Evolutionary conservation across 495 filamentous ascomycete genomes (phyloP), one percentile per base, ranked within the genome.

Genomic region (Aspergillus kassunensis): DNA sequence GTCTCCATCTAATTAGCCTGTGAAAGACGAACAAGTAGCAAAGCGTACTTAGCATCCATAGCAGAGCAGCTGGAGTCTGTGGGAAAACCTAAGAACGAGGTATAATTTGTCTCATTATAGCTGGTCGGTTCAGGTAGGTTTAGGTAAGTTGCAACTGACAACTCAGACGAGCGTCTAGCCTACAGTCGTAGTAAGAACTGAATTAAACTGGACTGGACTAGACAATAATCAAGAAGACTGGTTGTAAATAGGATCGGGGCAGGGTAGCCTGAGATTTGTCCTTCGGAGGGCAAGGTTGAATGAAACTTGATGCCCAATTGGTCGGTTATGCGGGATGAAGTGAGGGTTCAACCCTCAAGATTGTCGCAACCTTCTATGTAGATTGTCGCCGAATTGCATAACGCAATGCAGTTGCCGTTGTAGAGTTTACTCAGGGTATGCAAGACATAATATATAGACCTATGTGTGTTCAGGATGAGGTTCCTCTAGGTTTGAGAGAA

Each of bases 11-110:
- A 27, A 9, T 9, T 19, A 45, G 45, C 58, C 58, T 61, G 40
- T 61, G 16, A 61, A 44, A 57, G 35, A 29, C 23, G 40, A 49
- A 44, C 58, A 61, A 44, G 51, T 61, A 51, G 31, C 50, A 41
- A 13, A 2, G 0, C 10, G 29, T 27, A n/a, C 30, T 33, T n/a
- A n/a, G n/a, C n/a, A n/a, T n/a, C n/a, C n/a, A n/a, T n/a, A n/a
- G n/a, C n/a, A n/a, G n/a, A 33, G 30, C 4, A 33, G 3, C 3
- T 33, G 30, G 4, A 33, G 30, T n/a, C 35, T 21, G 34, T 21
- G 30, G 23, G 42, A 44, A 15, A 30, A 21, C 9, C 34, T n/a
- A 13, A 40, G 36, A 23, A 18, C 8, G 36, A 36, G 23, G n/a
- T 40, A 53, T 45, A 53, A 46, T 30, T 36, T 23, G 24, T 9